A percentile compares a stretch with the other conserved stretches of the same genome.
These are phyloP conservation scores for Trichoderma pleuroti DNA, from an alignment of 2,329 filamentous ascomycete genomes.

Conservation along the genomic window DNA sequence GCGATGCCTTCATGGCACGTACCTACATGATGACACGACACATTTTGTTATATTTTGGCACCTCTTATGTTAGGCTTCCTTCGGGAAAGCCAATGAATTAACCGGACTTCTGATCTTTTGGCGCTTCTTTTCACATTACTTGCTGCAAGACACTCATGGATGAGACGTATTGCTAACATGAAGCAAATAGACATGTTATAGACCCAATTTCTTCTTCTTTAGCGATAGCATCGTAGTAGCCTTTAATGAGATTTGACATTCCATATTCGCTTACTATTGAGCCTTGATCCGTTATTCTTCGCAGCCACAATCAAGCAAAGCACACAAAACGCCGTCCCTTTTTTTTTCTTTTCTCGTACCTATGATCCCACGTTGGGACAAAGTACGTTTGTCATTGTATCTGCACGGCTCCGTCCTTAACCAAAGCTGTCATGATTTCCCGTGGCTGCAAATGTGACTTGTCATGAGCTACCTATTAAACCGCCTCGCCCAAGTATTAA, in stretches of 20 bases:
- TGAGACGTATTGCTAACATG: constrained; percentile 12
- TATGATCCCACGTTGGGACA: constrained; percentile 22
- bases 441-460: constrained; percentile 12
- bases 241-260: constrained; percentile 15
- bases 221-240: constrained; percentile 16
- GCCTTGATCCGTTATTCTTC: constrained; percentile 4
- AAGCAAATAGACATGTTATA: not conserved
- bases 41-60: constrained; percentile 67
- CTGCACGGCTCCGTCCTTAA: constrained; percentile 7
- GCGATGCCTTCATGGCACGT: constrained; percentile 14
- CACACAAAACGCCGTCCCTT: constrained; percentile 4
- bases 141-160: not conserved
- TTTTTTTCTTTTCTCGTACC: constrained; percentile 11
- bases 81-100: constrained; percentile 65
- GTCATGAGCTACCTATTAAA: not conserved
- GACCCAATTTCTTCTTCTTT: not conserved
- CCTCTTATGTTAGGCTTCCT: constrained; percentile 85
- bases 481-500: constrained; percentile 15
- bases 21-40: constrained; percentile 66
- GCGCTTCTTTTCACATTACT: constrained; percentile 10
- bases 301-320: constrained; percentile 2
- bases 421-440: constrained; percentile 12
- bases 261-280: constrained; percentile 9
- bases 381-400: constrained; percentile 13
- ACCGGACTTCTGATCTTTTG: constrained; percentile 73